phyloP scores from a whole-genome alignment of 352 stramenopile genomes.

The Globisporangium nodosum region DNA sequence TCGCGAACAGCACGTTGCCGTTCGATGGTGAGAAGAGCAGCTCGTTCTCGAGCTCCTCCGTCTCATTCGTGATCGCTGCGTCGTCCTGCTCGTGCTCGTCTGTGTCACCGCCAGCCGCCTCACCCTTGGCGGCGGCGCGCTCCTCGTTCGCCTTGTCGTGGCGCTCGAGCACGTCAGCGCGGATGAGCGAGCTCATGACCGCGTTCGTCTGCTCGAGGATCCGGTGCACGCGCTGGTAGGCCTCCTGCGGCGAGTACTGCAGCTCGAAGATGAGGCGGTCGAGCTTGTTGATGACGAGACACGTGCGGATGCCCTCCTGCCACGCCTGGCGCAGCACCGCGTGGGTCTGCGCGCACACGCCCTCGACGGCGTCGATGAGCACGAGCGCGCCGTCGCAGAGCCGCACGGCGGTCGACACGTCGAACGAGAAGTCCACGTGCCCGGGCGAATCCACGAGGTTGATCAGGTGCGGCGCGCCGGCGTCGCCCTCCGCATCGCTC shows the following conservation, averaged over 20 bases:
- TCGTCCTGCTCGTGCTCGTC: slow-evolving; percentile 19
- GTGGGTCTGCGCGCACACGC: slow-evolving; percentile 94
- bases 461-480: slow-evolving; percentile 80
- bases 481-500: slow-evolving; percentile 26
- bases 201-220: slow-evolving; percentile 91
- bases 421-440: slow-evolving; percentile 95
- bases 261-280: slow-evolving; percentile 94
- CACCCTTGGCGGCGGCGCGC: slow-evolving; percentile 5
- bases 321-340: slow-evolving; percentile 93
- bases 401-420: slow-evolving; percentile 93
- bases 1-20: slow-evolving; percentile 93
- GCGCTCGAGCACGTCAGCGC: slow-evolving; percentile 64
- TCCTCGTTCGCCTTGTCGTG: slow-evolving; percentile 34
- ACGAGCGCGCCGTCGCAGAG: slow-evolving; percentile 94
- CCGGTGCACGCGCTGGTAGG: slow-evolving; percentile 90
- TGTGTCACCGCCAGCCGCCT: slow-evolving; percentile 14
- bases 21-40: slow-evolving; percentile 82
- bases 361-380: slow-evolving; percentile 95
- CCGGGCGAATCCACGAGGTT: slow-evolving; percentile 95
- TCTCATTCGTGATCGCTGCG: slow-evolving; percentile 61
- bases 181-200: slow-evolving; percentile 79
- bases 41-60: slow-evolving; percentile 57
- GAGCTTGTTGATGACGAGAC: slow-evolving; percentile 97
- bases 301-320: slow-evolving; percentile 90
- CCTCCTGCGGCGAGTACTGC: slow-evolving; percentile 87